These are phyloP conservation scores for Taphrina wiesneri DNA, from an alignment of 1,139 yeast species.

Conservation along the genomic window DNA sequence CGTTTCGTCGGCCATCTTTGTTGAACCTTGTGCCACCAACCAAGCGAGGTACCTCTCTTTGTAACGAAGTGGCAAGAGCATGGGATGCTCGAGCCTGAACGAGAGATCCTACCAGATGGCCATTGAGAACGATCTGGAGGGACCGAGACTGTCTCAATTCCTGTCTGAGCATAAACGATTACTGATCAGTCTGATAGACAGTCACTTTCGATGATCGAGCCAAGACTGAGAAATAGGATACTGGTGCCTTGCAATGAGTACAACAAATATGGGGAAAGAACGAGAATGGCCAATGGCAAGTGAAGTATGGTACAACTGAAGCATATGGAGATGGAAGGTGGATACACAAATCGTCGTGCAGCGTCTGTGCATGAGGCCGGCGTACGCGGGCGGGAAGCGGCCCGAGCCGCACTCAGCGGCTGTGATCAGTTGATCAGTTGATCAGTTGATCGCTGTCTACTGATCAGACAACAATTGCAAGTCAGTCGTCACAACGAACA, in stretches of 20 bases:
- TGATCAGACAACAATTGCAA: background rate
- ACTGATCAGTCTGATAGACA: background rate
- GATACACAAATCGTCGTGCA: background rate
- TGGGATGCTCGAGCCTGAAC: conserved; percentile 13
- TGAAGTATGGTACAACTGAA: background rate
- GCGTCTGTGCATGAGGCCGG: too few relatives aligned
- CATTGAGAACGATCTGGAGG: background rate
- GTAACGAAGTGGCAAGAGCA: background rate
- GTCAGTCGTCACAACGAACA: too few relatives aligned
- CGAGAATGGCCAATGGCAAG: background rate
- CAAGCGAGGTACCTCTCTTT: background rate
- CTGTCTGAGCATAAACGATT: conserved; percentile 8
- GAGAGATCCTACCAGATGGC: background rate
- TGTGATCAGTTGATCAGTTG: too few relatives aligned
- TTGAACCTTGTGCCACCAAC: background rate
- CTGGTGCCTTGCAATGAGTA: too few relatives aligned
- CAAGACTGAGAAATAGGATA: too few relatives aligned
- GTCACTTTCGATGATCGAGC: background rate
- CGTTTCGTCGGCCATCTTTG: background rate
- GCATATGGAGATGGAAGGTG: background rate
- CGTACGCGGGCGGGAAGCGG: background rate
- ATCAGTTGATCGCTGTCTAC: too few relatives aligned
- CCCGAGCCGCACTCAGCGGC: background rate
- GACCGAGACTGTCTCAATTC: background rate
- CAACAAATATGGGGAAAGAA: too few relatives aligned